Evolutionary conservation across 345 rosid genomes (phyloP), one percentile per base, ranked within the genome.

Genomic region (Carallia pectinifolia): DNA sequence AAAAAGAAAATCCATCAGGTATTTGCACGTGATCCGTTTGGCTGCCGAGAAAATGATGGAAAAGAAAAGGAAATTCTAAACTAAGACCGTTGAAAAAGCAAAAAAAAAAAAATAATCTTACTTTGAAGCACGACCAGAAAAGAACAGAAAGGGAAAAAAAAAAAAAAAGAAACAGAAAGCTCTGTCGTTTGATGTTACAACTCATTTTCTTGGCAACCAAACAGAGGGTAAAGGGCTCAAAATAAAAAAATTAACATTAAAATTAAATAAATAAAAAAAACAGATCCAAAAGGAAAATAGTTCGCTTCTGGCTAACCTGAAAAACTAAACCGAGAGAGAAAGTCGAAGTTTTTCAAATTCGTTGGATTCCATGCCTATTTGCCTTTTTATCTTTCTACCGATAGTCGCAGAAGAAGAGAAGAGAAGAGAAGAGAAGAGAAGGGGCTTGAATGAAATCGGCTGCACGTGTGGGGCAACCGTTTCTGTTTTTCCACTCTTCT

Each of bases 361-460:
- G 66, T 71, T 61, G 67, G 86, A 72, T 79, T 85, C 86, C 89
- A 85, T 85, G 4, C 17, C 50, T 12, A 3, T 10, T 40, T 44
- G 16, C 1, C 13, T 12, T 44, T 44, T 13, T 10, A 4, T 10
- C 50, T 44, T 16, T 33, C 34, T 4, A 33, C 2, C 34, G 4
- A 33, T 4, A 33, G 34, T 33, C 34, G 34, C 12, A 40, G 40
- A 27, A 4, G 2, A 29, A 58, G 6, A 31, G 47, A 33, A 30
- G 10, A 10, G 2, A 1, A 30, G 64, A 4, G 52, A 18, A 9
- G 1, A 17, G 27, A 23, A 23, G 23, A 23, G 23, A 23, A 23
- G 18, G 8, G 61, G 70, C 38, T 17, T 1, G 64, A 60, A 53
- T 54, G 27, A 34, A 59, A 69, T 13, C 55, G 15, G 23, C 33